Conservation (phyloP, 352 stramenopile genomes). For the Aphanomyces invadans region DNA sequence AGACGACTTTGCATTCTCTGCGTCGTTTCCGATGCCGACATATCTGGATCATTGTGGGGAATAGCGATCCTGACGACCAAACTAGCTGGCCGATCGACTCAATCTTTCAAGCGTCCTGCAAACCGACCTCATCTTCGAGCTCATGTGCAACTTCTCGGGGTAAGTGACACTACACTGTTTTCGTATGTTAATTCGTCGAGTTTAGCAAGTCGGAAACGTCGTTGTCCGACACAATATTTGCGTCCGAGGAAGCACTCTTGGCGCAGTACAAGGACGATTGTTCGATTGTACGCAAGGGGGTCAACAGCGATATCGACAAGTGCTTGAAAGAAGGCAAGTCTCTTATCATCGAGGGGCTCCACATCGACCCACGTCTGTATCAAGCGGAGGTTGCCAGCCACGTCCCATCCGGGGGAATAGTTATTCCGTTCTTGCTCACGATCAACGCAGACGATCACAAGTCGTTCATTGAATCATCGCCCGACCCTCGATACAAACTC, state of each 20-base stretch:
- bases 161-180: slow-evolving; percentile 26
- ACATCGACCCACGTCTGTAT: slow-evolving; percentile 81
- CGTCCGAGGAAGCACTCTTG: slow-evolving; percentile 52
- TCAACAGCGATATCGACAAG: slow-evolving; percentile 83
- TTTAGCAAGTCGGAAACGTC: slow-evolving; percentile 50
- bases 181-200: slow-evolving; percentile 1
- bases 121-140: slow-evolving; percentile 81
- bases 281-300: slow-evolving; percentile 65
- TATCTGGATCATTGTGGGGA: too few species aligned
- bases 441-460: slow-evolving; percentile 56
- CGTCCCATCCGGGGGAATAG: slow-evolving; percentile 45
- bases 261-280: slow-evolving; percentile 71
- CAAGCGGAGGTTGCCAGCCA: slow-evolving; percentile 47
- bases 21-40: too few species aligned
- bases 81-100: slow-evolving; percentile 75
- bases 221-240: slow-evolving; percentile 55
- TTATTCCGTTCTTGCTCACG: slow-evolving; percentile 70
- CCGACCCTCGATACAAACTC: slow-evolving; percentile 69
- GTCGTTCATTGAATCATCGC: slow-evolving; percentile 78
- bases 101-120: slow-evolving; percentile 83
- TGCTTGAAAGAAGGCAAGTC: slow-evolving; percentile 86
- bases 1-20: too few species aligned
- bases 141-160: slow-evolving; percentile 88
- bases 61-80: too few species aligned
- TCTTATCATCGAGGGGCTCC: slow-evolving; percentile 80